Evolutionary conservation across 305 asterid genomes (phyloP).

Genomic region (Fraxinus ornus): DNA sequence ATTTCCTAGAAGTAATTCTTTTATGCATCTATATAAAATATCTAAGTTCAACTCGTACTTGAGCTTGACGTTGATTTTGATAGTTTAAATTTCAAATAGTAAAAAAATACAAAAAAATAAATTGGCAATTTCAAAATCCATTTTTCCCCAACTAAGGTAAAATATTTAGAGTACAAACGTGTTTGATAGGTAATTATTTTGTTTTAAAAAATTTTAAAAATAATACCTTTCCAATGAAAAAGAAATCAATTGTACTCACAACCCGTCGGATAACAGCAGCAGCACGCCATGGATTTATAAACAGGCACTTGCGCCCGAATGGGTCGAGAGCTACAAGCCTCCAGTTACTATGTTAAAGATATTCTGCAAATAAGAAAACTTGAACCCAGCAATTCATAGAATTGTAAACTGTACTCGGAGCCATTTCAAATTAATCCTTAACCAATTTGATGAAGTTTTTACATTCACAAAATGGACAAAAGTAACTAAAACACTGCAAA

Average conservation of each 20-base stretch:
- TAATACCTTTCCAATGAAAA: neutral
- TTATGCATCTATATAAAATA: no score
- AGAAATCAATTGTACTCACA: neutral
- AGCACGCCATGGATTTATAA: neutral
- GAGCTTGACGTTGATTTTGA: no score
- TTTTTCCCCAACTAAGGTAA: no score
- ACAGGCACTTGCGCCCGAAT: neutral
- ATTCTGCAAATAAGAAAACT: neutral
- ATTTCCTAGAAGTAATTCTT: no score
- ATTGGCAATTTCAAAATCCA: no score
- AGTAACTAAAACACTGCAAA: neutral
- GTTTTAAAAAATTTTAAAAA: no score
- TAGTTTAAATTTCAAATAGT: no score
- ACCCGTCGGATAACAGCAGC: neutral
- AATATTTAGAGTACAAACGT: no score
- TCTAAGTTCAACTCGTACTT: no score
- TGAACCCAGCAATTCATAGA: neutral
- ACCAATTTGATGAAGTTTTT: constrained; percentile 17
- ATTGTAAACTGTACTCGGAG: neutral
- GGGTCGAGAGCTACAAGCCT: neutral
- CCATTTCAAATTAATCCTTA: neutral
- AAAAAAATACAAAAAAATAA: no score
- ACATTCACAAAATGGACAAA: constrained; percentile 1
- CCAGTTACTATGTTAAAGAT: neutral
- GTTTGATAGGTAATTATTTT: no score